These are phyloP conservation scores for Primulina eburnea DNA, from an alignment of 257 asterid genomes.

Conservation along the genomic window DNA sequence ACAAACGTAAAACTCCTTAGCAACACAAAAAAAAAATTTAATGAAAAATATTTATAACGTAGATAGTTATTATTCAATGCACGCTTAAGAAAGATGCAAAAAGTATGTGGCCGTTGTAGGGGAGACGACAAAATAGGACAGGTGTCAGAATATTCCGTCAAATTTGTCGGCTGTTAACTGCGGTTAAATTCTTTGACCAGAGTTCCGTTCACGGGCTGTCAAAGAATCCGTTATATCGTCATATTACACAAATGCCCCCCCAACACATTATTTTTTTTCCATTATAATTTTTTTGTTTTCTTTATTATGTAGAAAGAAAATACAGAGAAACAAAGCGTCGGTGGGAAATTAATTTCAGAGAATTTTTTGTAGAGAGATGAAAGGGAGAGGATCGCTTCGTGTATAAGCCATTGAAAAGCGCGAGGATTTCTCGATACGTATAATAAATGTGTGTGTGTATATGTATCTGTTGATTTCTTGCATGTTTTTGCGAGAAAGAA, in stretches of 20 bases:
- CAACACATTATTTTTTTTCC: no score
- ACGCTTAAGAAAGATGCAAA: background rate
- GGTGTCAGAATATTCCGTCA: conserved; percentile 28
- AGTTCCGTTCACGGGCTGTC: conserved; percentile 18
- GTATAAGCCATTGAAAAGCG: conserved; percentile 22
- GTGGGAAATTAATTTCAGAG: conserved; percentile 31
- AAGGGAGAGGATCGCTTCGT: conserved; percentile 27
- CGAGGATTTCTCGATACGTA: conserved; percentile 2
- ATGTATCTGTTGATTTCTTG: background rate
- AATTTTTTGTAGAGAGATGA: conserved; percentile 10
- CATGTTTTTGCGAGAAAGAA: background rate
- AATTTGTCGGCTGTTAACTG: conserved; percentile 36
- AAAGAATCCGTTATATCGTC: background rate
- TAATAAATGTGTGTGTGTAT: background rate
- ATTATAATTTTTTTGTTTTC: no score
- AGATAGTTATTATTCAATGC: background rate
- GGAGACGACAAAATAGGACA: conserved; percentile 12
- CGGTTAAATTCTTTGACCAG: conserved; percentile 31
- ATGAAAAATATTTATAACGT: background rate
- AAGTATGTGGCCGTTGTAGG: background rate
- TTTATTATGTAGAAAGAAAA: no score
- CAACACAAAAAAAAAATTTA: no score
- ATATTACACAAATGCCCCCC: conserved; percentile 17
- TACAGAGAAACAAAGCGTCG: conserved; percentile 31
- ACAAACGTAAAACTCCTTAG: no score